Percentiles rank a stretch among this genome's conserved stretches.
Conservation (phyloP, 306 rosid genomes). For the Echinosophora koreensis region DNA sequence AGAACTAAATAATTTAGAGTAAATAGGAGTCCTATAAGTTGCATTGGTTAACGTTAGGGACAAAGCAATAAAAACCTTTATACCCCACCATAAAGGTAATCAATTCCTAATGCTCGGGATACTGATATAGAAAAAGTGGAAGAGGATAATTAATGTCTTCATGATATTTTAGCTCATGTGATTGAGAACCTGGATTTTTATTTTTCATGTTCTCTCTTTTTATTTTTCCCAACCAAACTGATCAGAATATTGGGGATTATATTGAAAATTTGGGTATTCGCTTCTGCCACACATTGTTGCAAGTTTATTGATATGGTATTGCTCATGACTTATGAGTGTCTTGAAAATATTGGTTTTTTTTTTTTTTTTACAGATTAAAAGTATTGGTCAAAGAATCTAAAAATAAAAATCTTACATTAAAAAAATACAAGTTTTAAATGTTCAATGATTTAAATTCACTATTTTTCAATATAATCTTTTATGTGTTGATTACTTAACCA, state of each 20-base stretch:
- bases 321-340: too few relatives aligned
- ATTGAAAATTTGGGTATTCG: neutral
- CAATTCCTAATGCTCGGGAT: slow-evolving; percentile 2
- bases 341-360: too few relatives aligned
- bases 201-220: neutral
- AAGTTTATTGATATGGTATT: too few relatives aligned
- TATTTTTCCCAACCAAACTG: neutral
- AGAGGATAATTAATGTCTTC: neutral
- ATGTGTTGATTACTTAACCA: too few relatives aligned
- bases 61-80: slow-evolving; percentile 31
- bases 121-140: neutral
- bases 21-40: slow-evolving; percentile 20
- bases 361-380: too few relatives aligned
- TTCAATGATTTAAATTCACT: too few relatives aligned
- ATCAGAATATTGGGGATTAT: neutral
- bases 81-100: slow-evolving; percentile 10
- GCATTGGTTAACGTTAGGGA: slow-evolving; percentile 26
- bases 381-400: too few relatives aligned
- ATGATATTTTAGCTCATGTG: neutral
- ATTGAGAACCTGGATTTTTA: neutral
- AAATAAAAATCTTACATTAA: too few relatives aligned
- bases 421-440: too few relatives aligned
- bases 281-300: too few relatives aligned
- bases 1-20: slow-evolving; percentile 38
- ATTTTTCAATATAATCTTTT: too few relatives aligned